A percentile compares a stretch with the other conserved stretches of the same genome.
phyloP scores from a whole-genome alignment of 257 asterid species.

The Penstemon eatonii region DNA sequence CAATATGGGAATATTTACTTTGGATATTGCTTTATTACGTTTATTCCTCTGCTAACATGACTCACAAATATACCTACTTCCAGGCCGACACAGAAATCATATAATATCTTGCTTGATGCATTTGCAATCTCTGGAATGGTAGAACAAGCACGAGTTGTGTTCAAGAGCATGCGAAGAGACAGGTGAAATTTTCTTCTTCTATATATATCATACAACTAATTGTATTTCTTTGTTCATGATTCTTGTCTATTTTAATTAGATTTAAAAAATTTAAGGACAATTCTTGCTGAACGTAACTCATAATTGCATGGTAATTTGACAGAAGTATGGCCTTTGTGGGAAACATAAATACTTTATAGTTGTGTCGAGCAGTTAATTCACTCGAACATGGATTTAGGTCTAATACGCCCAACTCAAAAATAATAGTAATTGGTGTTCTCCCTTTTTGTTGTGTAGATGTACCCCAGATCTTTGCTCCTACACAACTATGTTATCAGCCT shows the following conservation, averaged over 20 bases:
- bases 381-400: no score
- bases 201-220: background rate
- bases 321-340: no score
- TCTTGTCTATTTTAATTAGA: conserved; percentile 5
- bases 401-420: no score
- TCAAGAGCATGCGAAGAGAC: conserved; percentile 99
- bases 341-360: no score
- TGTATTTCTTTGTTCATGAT: conserved; percentile 14
- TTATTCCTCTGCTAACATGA: background rate
- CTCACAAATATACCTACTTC: conserved; percentile 22
- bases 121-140: conserved; percentile 99
- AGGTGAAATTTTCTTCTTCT: conserved; percentile 40
- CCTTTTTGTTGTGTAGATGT: conserved; percentile 45
- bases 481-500: conserved; percentile 88
- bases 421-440: background rate
- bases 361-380: no score
- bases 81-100: conserved; percentile 95
- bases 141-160: conserved; percentile 81
- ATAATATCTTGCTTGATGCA: conserved; percentile 94
- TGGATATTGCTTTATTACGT: conserved; percentile 9
- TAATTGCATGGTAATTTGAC: background rate
- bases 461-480: conserved; percentile 88
- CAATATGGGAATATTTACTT: background rate
- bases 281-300: background rate
- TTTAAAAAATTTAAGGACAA: background rate